Conservation (phyloP, 345 rosid genomes). For the Citrus inodora region DNA sequence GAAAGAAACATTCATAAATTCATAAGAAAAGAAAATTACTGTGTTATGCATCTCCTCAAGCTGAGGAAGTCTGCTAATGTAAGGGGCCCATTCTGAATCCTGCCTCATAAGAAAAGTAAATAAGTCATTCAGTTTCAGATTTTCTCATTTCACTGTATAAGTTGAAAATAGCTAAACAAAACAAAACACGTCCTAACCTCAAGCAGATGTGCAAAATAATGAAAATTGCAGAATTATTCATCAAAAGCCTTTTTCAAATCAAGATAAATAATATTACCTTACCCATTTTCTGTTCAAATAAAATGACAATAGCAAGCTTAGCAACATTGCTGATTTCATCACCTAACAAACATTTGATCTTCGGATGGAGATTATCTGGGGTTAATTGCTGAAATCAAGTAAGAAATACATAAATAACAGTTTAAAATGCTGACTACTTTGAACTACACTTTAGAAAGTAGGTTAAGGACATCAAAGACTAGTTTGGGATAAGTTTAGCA, state of each 20-base stretch:
- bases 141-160: background rate
- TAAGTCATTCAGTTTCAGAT: background rate
- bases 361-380: slow-evolving; percentile 51
- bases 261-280: slow-evolving; percentile 33
- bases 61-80: slow-evolving; percentile 64
- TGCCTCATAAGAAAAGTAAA: slow-evolving; percentile 19
- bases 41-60: slow-evolving; percentile 61
- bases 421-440: background rate
- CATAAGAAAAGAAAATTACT: slow-evolving; percentile 27
- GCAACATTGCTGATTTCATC: slow-evolving; percentile 47
- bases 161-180: background rate
- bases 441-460: slow-evolving; percentile 1
- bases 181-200: background rate
- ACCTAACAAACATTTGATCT: slow-evolving; percentile 35
- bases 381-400: slow-evolving; percentile 56
- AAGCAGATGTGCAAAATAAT: background rate
- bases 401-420: slow-evolving; percentile 8
- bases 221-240: background rate
- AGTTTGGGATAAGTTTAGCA: background rate
- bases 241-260: background rate
- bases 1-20: slow-evolving; percentile 2
- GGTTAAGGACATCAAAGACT: background rate
- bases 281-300: slow-evolving; percentile 47
- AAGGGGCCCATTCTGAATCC: slow-evolving; percentile 78
- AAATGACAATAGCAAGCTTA: slow-evolving; percentile 60